phyloP scores from a whole-genome alignment of 495 filamentous ascomycete species.

The Podospora didyma region DNA sequence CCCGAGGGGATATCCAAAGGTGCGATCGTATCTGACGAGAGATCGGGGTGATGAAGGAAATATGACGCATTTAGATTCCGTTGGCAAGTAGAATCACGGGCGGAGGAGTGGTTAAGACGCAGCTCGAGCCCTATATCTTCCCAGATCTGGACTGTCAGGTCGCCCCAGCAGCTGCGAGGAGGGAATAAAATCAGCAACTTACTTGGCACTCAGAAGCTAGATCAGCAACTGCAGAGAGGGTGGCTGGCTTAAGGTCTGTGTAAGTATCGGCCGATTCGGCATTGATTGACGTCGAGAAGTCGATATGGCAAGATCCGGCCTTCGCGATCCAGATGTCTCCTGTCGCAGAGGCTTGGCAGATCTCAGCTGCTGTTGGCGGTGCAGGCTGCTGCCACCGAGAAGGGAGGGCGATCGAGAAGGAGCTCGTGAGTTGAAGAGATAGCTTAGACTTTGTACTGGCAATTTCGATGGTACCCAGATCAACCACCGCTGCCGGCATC shows the following conservation, averaged over 20 bases:
- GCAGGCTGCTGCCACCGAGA: background rate
- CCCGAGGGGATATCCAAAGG: conserved; percentile 22
- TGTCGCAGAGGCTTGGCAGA: conserved; percentile 8
- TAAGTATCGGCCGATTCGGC: conserved; percentile 2
- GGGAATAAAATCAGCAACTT: background rate
- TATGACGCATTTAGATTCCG: conserved; percentile 8
- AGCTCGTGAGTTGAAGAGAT: conserved; percentile 16
- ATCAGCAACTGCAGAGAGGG: background rate
- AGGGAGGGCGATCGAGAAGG: conserved; percentile 10
- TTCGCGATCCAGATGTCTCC: conserved; percentile 27
- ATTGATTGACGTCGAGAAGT: conserved; percentile 18
- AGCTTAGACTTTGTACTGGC: conserved; percentile 11
- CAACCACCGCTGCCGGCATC: conserved; percentile 14
- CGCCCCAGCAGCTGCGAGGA: background rate
- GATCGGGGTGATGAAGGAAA: conserved; percentile 26
- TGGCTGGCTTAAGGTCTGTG: background rate
- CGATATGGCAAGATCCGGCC: conserved; percentile 23
- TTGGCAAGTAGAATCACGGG: background rate
- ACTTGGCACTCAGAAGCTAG: conserved; percentile 18
- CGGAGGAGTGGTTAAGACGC: conserved; percentile 10
- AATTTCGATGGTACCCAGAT: conserved; percentile 20
- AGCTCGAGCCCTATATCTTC: conserved; percentile 23
- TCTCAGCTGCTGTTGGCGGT: conserved; percentile 7
- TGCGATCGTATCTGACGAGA: conserved; percentile 21
- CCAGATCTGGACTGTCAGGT: conserved; percentile 19